Percentiles rank a stretch among this genome's conserved stretches.
phyloP scores from a whole-genome alignment of 2,329 filamentous ascomycete species.

The Fusarium buxicola region DNA sequence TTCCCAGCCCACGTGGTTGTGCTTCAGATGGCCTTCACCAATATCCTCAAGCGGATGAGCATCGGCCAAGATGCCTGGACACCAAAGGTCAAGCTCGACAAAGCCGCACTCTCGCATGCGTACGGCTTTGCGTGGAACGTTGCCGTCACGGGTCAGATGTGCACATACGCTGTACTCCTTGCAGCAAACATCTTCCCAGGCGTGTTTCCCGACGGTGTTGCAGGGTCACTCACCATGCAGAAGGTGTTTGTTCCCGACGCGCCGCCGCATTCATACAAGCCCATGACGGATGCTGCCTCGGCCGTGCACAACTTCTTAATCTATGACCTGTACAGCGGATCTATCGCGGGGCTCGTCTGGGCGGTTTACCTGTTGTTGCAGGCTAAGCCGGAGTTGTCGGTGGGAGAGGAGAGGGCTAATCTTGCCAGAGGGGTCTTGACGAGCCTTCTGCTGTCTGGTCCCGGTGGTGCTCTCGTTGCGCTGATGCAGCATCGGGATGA shows the following conservation, averaged over 20 bases:
- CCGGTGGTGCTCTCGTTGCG: slow-evolving; percentile 40
- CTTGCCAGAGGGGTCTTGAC: slow-evolving; percentile 31
- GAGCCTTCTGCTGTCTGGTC: slow-evolving; percentile 40
- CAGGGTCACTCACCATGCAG: slow-evolving; percentile 16
- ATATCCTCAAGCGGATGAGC: slow-evolving; percentile 34
- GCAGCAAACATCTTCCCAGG: slow-evolving; percentile 19
- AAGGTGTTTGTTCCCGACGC: slow-evolving; percentile 38
- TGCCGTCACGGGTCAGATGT: slow-evolving; percentile 41
- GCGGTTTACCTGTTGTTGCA: slow-evolving; percentile 29
- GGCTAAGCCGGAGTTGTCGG: slow-evolving; percentile 26
- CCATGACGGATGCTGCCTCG: slow-evolving; percentile 30
- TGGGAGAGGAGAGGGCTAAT: slow-evolving; percentile 32
- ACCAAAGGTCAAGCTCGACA: slow-evolving; percentile 28
- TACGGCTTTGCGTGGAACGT: slow-evolving; percentile 45
- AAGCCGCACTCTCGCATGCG: slow-evolving; percentile 34
- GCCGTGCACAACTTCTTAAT: slow-evolving; percentile 41
- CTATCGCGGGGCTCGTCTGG: slow-evolving; percentile 35
- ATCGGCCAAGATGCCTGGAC: slow-evolving; percentile 37
- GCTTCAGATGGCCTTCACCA: slow-evolving; percentile 30
- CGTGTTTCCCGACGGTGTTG: slow-evolving; percentile 34
- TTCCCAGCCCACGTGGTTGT: slow-evolving; percentile 38
- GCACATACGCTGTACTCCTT: slow-evolving; percentile 30
- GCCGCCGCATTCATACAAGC: slow-evolving; percentile 25
- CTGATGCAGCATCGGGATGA: slow-evolving; percentile 45
- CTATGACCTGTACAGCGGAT: slow-evolving; percentile 43